Evolutionary conservation across 2,329 filamentous ascomycete species (phyloP).

Genomic region (Mycosphaerella sp.): DNA sequence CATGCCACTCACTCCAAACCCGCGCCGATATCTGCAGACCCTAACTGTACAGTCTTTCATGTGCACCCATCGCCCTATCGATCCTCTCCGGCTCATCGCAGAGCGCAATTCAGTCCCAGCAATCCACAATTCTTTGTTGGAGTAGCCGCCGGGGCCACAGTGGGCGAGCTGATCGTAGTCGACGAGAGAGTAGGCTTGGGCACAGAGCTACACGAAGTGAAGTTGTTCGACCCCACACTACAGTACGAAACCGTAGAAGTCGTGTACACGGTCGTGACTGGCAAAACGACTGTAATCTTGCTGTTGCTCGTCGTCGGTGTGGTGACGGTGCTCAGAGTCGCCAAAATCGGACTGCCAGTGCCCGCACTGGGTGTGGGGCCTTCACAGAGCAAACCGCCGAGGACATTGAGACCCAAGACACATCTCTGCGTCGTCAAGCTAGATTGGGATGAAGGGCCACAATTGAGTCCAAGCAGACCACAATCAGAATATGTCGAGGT

Average conservation of each 20-base stretch:
- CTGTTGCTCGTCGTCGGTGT: neutral
- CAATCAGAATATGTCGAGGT: neutral
- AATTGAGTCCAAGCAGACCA: neutral
- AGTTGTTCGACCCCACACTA: constrained; percentile 5
- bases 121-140: constrained; percentile 2
- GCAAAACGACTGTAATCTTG: constrained; percentile 11
- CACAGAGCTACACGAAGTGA: constrained; percentile 5
- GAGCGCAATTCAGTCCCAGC: neutral
- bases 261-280: constrained; percentile 21
- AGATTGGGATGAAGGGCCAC: neutral
- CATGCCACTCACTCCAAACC: neutral
- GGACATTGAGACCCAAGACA: neutral
- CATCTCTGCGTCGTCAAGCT: neutral
- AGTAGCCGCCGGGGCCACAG: neutral
- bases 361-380: neutral
- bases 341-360: neutral
- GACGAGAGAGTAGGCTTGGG: neutral
- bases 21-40: neutral
- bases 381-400: neutral
- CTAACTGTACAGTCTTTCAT: neutral
- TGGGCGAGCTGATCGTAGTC: neutral
- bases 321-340: neutral
- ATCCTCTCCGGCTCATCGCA: neutral
- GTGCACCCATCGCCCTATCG: neutral
- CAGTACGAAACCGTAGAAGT: constrained; percentile 26